These are phyloP conservation scores for Eutrema heterophyllum DNA, from an alignment of 345 rosid species.

Conservation along the genomic window DNA sequence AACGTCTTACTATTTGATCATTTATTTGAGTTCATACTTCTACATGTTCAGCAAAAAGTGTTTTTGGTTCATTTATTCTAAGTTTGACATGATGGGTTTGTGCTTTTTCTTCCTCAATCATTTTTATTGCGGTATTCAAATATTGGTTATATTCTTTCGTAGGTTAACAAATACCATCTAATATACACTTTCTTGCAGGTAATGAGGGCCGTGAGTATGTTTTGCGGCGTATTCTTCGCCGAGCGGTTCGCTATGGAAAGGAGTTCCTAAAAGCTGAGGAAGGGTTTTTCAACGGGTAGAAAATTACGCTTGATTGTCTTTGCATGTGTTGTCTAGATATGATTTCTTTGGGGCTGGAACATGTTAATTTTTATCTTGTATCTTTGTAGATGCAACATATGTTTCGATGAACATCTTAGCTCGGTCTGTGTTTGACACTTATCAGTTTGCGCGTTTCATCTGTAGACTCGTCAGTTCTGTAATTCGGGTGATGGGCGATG, in stretches of 20 bases:
- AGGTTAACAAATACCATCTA: not conserved
- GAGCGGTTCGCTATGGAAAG: constrained; percentile 91
- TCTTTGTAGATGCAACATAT: not conserved
- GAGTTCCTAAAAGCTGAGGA: constrained; percentile 84
- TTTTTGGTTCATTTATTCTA: not conserved
- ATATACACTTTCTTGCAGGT: constrained; percentile 42
- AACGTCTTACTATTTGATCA: not conserved
- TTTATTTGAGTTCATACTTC: not conserved
- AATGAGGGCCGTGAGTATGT: constrained; percentile 98
- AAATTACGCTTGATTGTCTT: not conserved
- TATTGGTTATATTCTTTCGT: not conserved
- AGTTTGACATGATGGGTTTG: not conserved
- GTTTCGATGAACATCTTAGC: not conserved
- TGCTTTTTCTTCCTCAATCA: not conserved
- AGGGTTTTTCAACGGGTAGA: constrained; percentile 92
- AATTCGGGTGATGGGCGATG: constrained; percentile 69
- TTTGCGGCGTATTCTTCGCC: constrained; percentile 92
- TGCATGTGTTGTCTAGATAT: not conserved
- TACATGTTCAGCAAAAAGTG: not conserved
- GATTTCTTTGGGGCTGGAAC: not conserved
- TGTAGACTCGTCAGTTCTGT: constrained; percentile 76
- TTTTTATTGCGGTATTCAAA: not conserved
- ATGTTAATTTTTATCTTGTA: not conserved
- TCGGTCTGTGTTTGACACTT: not conserved
- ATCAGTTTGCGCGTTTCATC: constrained; percentile 2